phyloP scores from a whole-genome alignment of 495 filamentous ascomycete species.

The Amphirosellinia nigrospora region DNA sequence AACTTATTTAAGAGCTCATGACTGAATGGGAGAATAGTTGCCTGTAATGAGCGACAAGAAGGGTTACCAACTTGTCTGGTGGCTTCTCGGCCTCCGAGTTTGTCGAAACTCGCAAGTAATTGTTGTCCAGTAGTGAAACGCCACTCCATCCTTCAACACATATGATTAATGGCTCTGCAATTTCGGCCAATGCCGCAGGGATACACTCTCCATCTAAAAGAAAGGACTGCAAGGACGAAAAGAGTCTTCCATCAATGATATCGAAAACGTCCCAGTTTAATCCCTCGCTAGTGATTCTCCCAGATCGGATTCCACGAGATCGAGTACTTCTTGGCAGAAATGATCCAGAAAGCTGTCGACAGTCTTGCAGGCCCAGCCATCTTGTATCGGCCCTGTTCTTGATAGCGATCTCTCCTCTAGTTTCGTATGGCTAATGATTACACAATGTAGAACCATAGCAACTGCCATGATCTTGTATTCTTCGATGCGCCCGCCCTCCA shows the following conservation, averaged over 20 bases:
- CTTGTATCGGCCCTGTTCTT: neutral
- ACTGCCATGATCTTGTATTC: neutral
- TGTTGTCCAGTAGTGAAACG: conserved; percentile 27
- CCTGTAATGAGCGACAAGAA: conserved; percentile 17
- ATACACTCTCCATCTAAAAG: conserved; percentile 23
- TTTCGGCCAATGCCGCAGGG: conserved; percentile 26
- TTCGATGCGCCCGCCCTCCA: neutral
- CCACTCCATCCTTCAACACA: conserved; percentile 38
- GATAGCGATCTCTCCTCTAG: conserved; percentile 12
- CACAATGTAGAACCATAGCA: conserved; percentile 13
- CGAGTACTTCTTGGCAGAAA: conserved; percentile 14
- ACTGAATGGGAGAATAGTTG: conserved; percentile 63
- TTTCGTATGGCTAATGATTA: conserved; percentile 11
- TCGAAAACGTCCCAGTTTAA: conserved; percentile 61
- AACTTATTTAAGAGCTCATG: conserved; percentile 65
- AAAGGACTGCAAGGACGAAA: conserved; percentile 35
- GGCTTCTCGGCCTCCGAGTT: neutral
- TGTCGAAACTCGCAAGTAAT: neutral
- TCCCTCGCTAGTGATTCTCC: conserved; percentile 6
- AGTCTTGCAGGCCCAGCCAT: neutral
- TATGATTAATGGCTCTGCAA: conserved; percentile 16
- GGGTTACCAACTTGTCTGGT: neutral
- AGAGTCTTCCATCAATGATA: conserved; percentile 69
- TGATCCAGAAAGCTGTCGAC: neutral
- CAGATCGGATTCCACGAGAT: neutral